Conservation (phyloP, 805 yeast species). For the Candida nitratophila region DNA sequence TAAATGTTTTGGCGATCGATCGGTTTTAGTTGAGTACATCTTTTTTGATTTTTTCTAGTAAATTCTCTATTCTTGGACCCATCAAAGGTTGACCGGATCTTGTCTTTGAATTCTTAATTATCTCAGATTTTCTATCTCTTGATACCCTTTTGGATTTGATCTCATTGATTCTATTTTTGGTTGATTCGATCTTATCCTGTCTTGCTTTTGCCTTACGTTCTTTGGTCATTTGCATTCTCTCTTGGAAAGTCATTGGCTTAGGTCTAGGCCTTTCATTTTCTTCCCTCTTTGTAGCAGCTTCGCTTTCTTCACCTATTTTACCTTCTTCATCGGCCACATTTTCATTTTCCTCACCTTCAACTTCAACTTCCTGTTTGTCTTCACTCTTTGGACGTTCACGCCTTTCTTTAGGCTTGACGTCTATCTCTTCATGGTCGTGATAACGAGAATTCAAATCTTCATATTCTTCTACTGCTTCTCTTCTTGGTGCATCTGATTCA, state of each 20-base stretch:
- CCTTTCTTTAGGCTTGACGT: slow-evolving; percentile 4
- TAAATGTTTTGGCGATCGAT: too few relatives aligned
- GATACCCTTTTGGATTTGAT: slow-evolving; percentile 34
- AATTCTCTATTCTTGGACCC: slow-evolving; percentile 79
- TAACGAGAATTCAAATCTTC: not conserved
- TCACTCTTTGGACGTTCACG: too few relatives aligned
- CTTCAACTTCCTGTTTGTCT: not conserved
- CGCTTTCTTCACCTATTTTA: not conserved
- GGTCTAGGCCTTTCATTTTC: slow-evolving; percentile 21
- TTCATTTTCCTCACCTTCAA: not conserved
- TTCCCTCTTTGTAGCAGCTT: too few relatives aligned
- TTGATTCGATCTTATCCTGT: slow-evolving; percentile 33
- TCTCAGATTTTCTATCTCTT: slow-evolving; percentile 35
- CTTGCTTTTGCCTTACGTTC: slow-evolving; percentile 37
- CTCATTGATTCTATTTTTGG: slow-evolving; percentile 22
- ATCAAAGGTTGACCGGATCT: slow-evolving; percentile 79
- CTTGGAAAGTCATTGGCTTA: slow-evolving; percentile 33
- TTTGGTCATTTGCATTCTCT: slow-evolving; percentile 36
- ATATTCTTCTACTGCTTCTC: slow-evolving; percentile 3
- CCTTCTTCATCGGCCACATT: not conserved
- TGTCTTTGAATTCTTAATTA: slow-evolving; percentile 45
- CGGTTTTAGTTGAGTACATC: too few relatives aligned
- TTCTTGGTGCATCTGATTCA: slow-evolving; percentile 36
- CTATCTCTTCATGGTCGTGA: not conserved
- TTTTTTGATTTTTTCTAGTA: slow-evolving; percentile 67